These are phyloP conservation scores for Pleoardoris graminearum DNA, from an alignment of 2,329 filamentous ascomycete species.

Conservation along the genomic window DNA sequence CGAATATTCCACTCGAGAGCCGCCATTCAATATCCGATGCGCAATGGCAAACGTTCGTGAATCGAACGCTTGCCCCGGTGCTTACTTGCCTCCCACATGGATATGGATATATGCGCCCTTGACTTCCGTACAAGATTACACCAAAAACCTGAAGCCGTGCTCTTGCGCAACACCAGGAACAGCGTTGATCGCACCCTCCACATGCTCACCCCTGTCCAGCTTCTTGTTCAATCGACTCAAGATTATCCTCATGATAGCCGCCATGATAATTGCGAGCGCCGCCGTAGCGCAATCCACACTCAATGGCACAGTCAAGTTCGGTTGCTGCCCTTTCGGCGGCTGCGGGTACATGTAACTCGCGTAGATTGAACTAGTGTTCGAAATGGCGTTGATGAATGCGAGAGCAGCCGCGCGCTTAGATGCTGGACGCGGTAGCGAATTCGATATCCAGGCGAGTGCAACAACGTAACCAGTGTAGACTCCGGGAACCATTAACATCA, in stretches of 20 bases:
- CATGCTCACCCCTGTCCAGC: conserved; percentile 64
- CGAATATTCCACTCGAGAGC: too few relatives aligned
- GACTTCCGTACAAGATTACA: conserved; percentile 43
- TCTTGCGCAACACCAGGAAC: conserved; percentile 60
- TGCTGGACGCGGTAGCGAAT: conserved; percentile 73
- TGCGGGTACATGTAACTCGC: conserved; percentile 69
- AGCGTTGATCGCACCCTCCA: conserved; percentile 57
- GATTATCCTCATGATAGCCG: conserved; percentile 64
- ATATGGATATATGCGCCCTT: not conserved
- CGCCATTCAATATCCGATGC: not conserved
- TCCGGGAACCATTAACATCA: conserved; percentile 70
- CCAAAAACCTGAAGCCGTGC: conserved; percentile 68
- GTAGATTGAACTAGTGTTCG: conserved; percentile 71
- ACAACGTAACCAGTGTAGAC: conserved; percentile 66
- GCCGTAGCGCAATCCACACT: conserved; percentile 69
- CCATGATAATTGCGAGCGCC: conserved; percentile 65
- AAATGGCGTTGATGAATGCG: conserved; percentile 75
- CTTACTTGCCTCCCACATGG: conserved; percentile 12
- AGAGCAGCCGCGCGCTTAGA: conserved; percentile 74
- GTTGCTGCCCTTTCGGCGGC: conserved; percentile 35
- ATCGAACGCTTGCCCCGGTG: conserved; percentile 23
- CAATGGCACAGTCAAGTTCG: conserved; percentile 60
- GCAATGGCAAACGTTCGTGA: conserved; percentile 7
- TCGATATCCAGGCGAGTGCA: conserved; percentile 73
- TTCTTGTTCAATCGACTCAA: conserved; percentile 69